Evolutionary conservation across 371 early-diverging fungal species (phyloP).

Genomic region (Actinomucor elegans): DNA sequence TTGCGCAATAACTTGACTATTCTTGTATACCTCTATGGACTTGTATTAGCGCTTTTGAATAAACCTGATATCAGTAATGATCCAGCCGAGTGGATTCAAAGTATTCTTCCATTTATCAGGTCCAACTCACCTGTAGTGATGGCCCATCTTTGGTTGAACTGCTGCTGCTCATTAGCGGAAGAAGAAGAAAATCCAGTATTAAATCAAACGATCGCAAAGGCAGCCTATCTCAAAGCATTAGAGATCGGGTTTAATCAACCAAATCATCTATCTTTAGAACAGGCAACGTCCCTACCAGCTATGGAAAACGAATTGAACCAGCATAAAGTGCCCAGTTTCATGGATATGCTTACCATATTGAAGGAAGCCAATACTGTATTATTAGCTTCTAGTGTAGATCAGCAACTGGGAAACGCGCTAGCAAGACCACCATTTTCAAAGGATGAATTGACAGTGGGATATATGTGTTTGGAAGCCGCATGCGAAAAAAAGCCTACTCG

Average conservation of each 20-base stretch:
- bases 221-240: too few species aligned
- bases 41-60: slow-evolving; percentile 25
- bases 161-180: slow-evolving; percentile 21
- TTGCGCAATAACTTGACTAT: slow-evolving; percentile 28
- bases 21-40: slow-evolving; percentile 36
- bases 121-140: slow-evolving; percentile 17
- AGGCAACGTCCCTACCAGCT: neutral
- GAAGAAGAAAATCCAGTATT: neutral
- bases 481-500: neutral
- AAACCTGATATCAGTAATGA: slow-evolving; percentile 1
- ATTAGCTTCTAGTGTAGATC: slow-evolving; percentile 18
- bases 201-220: neutral
- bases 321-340: neutral
- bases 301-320: neutral
- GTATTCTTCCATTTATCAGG: slow-evolving; percentile 27
- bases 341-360: slow-evolving; percentile 10
- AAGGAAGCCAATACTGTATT: slow-evolving; percentile 1
- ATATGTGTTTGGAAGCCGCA: slow-evolving; percentile 9
- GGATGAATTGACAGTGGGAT: slow-evolving; percentile 31
- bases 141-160: slow-evolving; percentile 30
- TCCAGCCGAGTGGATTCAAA: slow-evolving; percentile 12
- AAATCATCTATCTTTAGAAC: neutral
- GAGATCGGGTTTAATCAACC: too few species aligned
- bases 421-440: slow-evolving; percentile 25
- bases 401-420: slow-evolving; percentile 26